Base-by-base conservation (phyloP, 1,139 yeast species). In the Magnusiomyces clavatus region DNA sequence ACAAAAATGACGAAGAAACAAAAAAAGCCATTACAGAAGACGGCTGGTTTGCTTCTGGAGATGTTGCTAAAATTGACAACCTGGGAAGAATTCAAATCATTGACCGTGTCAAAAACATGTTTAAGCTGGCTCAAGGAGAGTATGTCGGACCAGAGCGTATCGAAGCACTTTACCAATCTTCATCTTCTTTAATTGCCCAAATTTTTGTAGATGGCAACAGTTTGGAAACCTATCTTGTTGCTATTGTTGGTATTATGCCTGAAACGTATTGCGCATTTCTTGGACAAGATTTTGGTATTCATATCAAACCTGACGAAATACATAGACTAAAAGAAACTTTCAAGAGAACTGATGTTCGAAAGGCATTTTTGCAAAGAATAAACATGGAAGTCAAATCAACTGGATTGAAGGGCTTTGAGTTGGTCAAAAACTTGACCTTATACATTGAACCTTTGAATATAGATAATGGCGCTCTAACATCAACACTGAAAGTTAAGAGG, bases 1-100 rank as follows among this genome's bases (percentile, higher is more conserved):
- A 67, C 69, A 77, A 82, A 62, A 78, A 80, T 58, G 74, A 74
- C 10, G 72, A 73, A 43, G 82, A 77, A 57, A 80, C 86, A 1
- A 64, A 62, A 16, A 76, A 75, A 50, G 74, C 80, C 2, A 62
- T 82, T 50, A 85, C 81, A 59, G 66, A 71, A 42, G 83, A 83
- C 24, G 89, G 89, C 10, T 85, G 89, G 87, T 84, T 83, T 68
- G 72, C 75, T 46, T 83, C 92, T 16, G 94, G 94, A 49, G 94
- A 85, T 67, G 78, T 85, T 58, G 90, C 84, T 12, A 69, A 67
- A 56, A 69, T 85, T 55, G 80, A 76, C 50, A 61, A 62, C 10
- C 70, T 71, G 40, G 88, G 87, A 20, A 74, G 86, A 54, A 64
- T 85, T 20, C 70, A 62, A 57, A 82, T 85, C 52, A 76, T 85